Conservation (phyloP, 2,329 filamentous ascomycete genomes). For the Colletotrichum orbiculare region DNA sequence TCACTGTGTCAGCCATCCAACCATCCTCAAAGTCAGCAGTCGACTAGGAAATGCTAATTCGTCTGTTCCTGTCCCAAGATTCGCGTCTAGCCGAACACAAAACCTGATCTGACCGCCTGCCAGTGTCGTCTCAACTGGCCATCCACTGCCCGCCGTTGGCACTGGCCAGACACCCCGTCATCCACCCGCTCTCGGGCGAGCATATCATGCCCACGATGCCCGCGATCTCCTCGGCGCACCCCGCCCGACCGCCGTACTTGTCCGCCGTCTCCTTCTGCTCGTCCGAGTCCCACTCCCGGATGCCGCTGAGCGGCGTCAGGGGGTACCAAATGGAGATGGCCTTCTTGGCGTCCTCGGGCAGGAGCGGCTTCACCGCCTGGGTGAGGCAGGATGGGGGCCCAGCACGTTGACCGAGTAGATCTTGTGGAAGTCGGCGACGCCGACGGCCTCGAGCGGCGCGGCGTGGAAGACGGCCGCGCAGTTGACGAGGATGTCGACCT, state of each 20-base stretch:
- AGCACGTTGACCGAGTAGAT: too few relatives aligned
- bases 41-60: too few relatives aligned
- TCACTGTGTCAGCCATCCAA: too few relatives aligned
- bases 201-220: conserved; percentile 79
- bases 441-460: too few relatives aligned
- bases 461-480: too few relatives aligned
- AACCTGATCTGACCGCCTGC: too few relatives aligned
- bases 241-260: conserved; percentile 62
- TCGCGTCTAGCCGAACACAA: too few relatives aligned
- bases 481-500: too few relatives aligned
- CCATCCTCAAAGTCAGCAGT: too few relatives aligned
- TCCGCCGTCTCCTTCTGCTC: conserved; percentile 55
- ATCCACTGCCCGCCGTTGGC: conserved; percentile 65
- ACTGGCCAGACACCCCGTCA: conserved; percentile 77
- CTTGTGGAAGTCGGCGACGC: too few relatives aligned
- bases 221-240: conserved; percentile 74
- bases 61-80: too few relatives aligned
- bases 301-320: conserved; percentile 60
- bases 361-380: conserved; percentile 63
- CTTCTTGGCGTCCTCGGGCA: conserved; percentile 64
- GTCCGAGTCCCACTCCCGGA: conserved; percentile 44
- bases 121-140: conserved; percentile 39
- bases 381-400: conserved; percentile 63
- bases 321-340: conserved; percentile 49
- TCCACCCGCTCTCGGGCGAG: conserved; percentile 73